Evolutionary conservation across 2,329 filamentous ascomycete genomes (phyloP), one percentile per base, ranked within the genome.

Genomic region (Cytospora paraplurivora): DNA sequence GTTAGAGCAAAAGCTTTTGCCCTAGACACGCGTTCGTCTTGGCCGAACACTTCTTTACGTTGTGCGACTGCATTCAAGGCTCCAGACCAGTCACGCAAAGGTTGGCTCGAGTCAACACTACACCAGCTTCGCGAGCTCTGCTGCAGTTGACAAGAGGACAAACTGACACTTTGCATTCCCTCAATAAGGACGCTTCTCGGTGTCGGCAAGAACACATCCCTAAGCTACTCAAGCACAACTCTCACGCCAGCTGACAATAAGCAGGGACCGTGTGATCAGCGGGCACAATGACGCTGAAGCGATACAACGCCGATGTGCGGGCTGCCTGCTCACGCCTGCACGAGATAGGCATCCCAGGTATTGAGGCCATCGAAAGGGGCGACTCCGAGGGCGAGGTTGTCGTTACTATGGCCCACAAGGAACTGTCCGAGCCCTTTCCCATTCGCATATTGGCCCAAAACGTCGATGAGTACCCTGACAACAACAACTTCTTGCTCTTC

Each of bases 341-440:
- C 1, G 76, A 81, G 56, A 33, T 2, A 17, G 49, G 17, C 6
- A 61, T 64, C 19, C 47, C 53, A 37, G 64, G 64, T 7, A 78
- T 95, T 55, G 76, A 76, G 55, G 72, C 79, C 38, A 76, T 96
- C 32, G 76, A 77, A 38, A 77, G 79, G 41, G 89, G 89, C 17
- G 85, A 88, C 6, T 88, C 90, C 37, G 89, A 94, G 73, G 91
- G 90, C 57, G 86, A 90, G 62, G 80, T 96, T 62, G 82, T 81
- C 15, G 89, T 94, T 72, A 79, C 75, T 5, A 90, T 78, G 65
- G 66, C 61, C 11, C 72, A 76, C 59, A 53, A 70, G 3, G 51
- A 56, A 8, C 62, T 77, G 3, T 47, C 65, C 1, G 21, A 57
- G 3, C 66, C 72, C 17, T 63, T 82, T 5, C 68, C 74, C 27